phyloP scores from a whole-genome alignment of 345 rosid species.

The Lepidium didymum region DNA sequence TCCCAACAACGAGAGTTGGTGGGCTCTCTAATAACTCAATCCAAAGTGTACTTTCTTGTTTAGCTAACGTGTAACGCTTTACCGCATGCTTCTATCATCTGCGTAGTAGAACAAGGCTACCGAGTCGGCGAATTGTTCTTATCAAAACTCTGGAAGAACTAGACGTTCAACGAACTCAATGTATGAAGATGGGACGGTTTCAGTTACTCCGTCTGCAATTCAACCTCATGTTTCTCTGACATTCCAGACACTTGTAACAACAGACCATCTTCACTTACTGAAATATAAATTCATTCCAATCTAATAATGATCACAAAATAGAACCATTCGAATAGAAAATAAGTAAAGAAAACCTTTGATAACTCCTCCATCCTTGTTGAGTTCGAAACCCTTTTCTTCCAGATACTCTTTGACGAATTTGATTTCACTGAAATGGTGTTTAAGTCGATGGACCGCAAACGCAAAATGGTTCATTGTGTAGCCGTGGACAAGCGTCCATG shows the following conservation, averaged over 20 bases:
- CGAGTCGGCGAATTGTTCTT: too few relatives aligned
- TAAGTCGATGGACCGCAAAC: slow-evolving; percentile 63
- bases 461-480: slow-evolving; percentile 90
- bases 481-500: slow-evolving; percentile 89
- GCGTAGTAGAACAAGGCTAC: too few relatives aligned
- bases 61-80: too few relatives aligned
- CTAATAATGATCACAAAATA: not conserved
- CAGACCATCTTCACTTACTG: slow-evolving; percentile 87
- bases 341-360: slow-evolving; percentile 54
- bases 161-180: slow-evolving; percentile 94
- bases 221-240: slow-evolving; percentile 57
- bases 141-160: slow-evolving; percentile 49
- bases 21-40: too few relatives aligned
- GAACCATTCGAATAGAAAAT: not conserved
- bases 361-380: slow-evolving; percentile 79
- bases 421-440: slow-evolving; percentile 54
- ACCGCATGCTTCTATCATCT: too few relatives aligned
- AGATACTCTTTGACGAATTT: slow-evolving; percentile 47
- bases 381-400: slow-evolving; percentile 57
- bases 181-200: slow-evolving; percentile 73
- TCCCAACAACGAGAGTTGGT: too few relatives aligned
- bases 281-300: not conserved
- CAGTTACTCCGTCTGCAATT: slow-evolving; percentile 54
- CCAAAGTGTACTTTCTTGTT: too few relatives aligned
- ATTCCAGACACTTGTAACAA: slow-evolving; percentile 80